Evolutionary conservation across 2,329 filamentous ascomycete genomes (phyloP), one percentile per base, ranked within the genome.

Genomic region (Arthrobotrys entomopaga): DNA sequence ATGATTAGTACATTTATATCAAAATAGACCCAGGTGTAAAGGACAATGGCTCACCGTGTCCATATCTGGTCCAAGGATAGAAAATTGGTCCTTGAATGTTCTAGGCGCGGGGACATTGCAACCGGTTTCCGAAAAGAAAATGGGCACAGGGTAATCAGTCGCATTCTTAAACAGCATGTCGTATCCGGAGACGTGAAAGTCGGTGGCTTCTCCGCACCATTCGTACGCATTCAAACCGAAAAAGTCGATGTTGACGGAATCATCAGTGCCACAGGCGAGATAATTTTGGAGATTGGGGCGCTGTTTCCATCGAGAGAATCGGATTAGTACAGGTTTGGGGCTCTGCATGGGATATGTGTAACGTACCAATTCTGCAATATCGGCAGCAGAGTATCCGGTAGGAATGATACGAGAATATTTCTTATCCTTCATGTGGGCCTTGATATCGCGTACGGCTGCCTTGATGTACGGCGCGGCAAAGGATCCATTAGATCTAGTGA

Each of bases 61-160:
- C 92, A 96, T 96, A 1, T 91, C 82, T 0, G 84, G 78, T 49
- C 91, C 90, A 78, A 95, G 90, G 77, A 96, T 91, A 57, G 91
- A 88, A 46, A 86, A 84, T 81, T 95, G 91, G 80, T 96, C 90
- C 22, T 84, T 84, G 80, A 91, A 92, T 0, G 84, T 82, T 49
- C 90, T 86, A 0, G 89, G 88, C 1, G 83, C 82, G 0, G 85
- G 84, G 4, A 83, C 85, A 80, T 91, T 93, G 85, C 92, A 96
- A 70, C 92, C 92, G 2, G 91, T 95, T 82, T 96, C 92, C 38
- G 91, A 93, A 82, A 96, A 92, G 84, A 93, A 93, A 78, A 95
- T 92, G 19, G 91, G 92, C n/a, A 96, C 88, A 53, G 88, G 89
- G 81, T 92, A 93, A 78, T 87, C 82, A 42, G 86, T 85, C 4